Evolutionary conservation across 2,329 filamentous ascomycete genomes (phyloP).

Genomic region (Hypoxylon sp.): DNA sequence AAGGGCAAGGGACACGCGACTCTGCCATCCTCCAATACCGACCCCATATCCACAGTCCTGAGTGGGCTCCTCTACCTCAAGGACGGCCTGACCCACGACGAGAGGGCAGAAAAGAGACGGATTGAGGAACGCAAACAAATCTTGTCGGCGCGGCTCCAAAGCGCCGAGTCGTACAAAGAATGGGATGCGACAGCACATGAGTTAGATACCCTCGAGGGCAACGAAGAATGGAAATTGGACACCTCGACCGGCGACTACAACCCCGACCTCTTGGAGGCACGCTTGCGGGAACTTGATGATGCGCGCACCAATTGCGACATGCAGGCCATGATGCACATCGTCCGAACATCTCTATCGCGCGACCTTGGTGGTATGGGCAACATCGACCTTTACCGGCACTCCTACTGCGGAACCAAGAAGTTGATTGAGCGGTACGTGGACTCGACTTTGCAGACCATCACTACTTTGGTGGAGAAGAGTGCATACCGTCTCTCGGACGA

Average conservation of each 20-base stretch:
- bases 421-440: constrained; percentile 90
- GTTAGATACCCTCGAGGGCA: constrained; percentile 82
- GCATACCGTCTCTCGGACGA: constrained; percentile 60
- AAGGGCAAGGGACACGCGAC: constrained; percentile 26
- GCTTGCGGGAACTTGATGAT: constrained; percentile 79
- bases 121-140: constrained; percentile 72
- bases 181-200: constrained; percentile 82
- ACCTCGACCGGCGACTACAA: constrained; percentile 75
- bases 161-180: constrained; percentile 74
- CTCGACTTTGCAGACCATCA: constrained; percentile 79
- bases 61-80: constrained; percentile 60
- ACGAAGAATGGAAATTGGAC: constrained; percentile 83
- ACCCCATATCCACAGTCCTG: constrained; percentile 55
- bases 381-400: constrained; percentile 82
- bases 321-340: constrained; percentile 79
- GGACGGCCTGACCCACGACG: constrained; percentile 64
- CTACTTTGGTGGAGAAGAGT: constrained; percentile 74
- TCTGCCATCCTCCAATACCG: constrained; percentile 4
- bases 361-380: constrained; percentile 90
- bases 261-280: constrained; percentile 72
- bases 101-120: constrained; percentile 60
- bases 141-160: constrained; percentile 72
- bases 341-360: constrained; percentile 83
- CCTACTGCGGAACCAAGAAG: constrained; percentile 85
- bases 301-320: constrained; percentile 79